Conservation (phyloP, 345 rosid genomes). For the Dimocarpus longan region DNA sequence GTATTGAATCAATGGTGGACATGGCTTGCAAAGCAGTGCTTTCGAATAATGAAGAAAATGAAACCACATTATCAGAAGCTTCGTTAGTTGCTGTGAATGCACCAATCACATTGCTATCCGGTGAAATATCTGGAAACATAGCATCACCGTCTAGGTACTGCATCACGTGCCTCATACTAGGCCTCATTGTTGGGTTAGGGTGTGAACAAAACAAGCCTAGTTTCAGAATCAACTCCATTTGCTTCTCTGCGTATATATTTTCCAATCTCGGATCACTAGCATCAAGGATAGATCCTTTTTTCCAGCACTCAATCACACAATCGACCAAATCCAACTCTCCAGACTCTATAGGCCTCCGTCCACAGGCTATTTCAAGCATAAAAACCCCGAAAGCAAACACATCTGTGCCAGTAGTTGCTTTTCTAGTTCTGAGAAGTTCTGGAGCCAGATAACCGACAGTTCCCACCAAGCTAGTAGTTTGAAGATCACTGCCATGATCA, state of each 20-base stretch:
- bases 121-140: constrained; percentile 14
- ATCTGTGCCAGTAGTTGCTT: not conserved
- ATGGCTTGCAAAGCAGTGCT: not conserved
- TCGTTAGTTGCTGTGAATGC: not conserved
- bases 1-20: constrained; percentile 34
- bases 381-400: not conserved
- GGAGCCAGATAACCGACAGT: constrained; percentile 58
- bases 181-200: constrained; percentile 26
- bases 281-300: constrained; percentile 21
- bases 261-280: constrained; percentile 28
- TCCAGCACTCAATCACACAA: constrained; percentile 34
- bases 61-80: not conserved
- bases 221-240: constrained; percentile 34
- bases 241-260: constrained; percentile 25
- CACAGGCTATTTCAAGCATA: not conserved
- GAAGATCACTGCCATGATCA: constrained; percentile 40
- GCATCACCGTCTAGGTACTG: constrained; percentile 42
- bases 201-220: constrained; percentile 41
- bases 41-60: not conserved
- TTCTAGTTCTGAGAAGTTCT: constrained; percentile 40
- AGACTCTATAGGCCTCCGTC: constrained; percentile 33
- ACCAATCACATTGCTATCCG: not conserved
- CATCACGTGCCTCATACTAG: constrained; percentile 22
- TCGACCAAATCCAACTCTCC: constrained; percentile 26
- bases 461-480: constrained; percentile 36